Percentiles rank a stretch among this genome's conserved stretches.
phyloP scores from a whole-genome alignment of 306 rosid species.

The Sphenostylis stenocarpa region DNA sequence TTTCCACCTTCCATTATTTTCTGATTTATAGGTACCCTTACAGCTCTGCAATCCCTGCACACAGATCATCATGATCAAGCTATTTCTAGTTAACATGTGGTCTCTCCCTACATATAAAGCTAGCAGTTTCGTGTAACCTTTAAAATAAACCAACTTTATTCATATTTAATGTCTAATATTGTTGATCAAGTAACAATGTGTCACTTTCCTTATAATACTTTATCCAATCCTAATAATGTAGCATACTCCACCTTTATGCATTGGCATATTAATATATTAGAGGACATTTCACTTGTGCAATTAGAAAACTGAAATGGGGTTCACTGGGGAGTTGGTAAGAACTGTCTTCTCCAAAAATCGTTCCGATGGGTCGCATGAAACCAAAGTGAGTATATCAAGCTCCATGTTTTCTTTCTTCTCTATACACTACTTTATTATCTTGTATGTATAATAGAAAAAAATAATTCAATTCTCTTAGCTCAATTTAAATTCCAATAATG shows the following conservation, averaged over 20 bases:
- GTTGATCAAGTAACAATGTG: slow-evolving; percentile 37
- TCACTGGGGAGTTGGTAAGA: slow-evolving; percentile 72
- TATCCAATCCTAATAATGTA: slow-evolving; percentile 35
- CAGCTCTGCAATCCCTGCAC: slow-evolving; percentile 54
- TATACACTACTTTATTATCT: background rate
- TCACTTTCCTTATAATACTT: slow-evolving; percentile 38
- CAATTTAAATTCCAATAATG: background rate
- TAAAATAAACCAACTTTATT: slow-evolving; percentile 24
- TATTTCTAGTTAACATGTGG: slow-evolving; percentile 46
- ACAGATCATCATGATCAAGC: slow-evolving; percentile 44
- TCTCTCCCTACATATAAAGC: slow-evolving; percentile 24
- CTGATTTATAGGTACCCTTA: slow-evolving; percentile 42
- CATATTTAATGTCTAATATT: slow-evolving; percentile 23
- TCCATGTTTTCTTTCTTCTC: background rate
- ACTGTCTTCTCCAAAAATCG: slow-evolving; percentile 75
- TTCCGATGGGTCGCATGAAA: slow-evolving; percentile 49
- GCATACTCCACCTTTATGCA: slow-evolving; percentile 31
- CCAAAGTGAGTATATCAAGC: slow-evolving; percentile 54
- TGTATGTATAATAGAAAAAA: background rate
- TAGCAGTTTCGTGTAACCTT: slow-evolving; percentile 17
- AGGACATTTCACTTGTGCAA: slow-evolving; percentile 32
- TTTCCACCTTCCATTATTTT: slow-evolving; percentile 64
- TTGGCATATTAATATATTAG: slow-evolving; percentile 40
- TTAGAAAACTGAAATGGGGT: slow-evolving; percentile 60
- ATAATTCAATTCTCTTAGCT: background rate